Evolutionary conservation across 1,284 basidiomycete genomes (phyloP).

Genomic region (Laetiporus sulphureus): DNA sequence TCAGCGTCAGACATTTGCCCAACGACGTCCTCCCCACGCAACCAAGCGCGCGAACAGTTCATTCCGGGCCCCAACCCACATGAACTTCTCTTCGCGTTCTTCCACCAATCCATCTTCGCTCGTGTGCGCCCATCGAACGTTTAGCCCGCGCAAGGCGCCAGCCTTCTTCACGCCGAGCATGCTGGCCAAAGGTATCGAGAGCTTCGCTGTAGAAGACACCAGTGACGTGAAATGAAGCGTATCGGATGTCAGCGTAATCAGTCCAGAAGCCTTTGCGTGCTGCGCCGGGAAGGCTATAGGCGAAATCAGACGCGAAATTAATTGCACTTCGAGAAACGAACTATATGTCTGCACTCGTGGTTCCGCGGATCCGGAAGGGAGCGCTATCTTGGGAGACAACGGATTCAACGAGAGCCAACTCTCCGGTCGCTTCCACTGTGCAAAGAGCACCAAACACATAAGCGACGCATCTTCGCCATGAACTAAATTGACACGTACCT

Average conservation of each 20-base stretch:
- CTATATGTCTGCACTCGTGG: conserved; percentile 31
- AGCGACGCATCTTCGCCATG: not conserved
- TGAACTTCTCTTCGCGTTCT: conserved; percentile 46
- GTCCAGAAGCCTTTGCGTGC: conserved; percentile 44
- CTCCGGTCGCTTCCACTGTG: conserved; percentile 21
- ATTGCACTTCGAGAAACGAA: no score
- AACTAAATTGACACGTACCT: conserved; percentile 21
- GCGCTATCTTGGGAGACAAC: conserved; percentile 12
- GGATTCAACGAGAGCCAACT: conserved; percentile 19
- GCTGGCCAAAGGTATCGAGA: conserved; percentile 38
- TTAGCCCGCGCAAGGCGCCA: conserved; percentile 45
- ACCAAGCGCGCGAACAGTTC: conserved; percentile 63
- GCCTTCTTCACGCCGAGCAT: conserved; percentile 54
- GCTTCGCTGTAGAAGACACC: conserved; percentile 36
- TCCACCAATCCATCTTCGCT: conserved; percentile 19
- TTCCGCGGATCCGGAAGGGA: conserved; percentile 10
- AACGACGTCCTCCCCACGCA: conserved; percentile 36
- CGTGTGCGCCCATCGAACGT: conserved; percentile 37
- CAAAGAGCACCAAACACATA: not conserved
- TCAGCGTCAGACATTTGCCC: conserved; percentile 26
- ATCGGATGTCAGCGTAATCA: conserved; percentile 48
- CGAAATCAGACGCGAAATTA: no score
- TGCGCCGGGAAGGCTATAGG: conserved; percentile 61
- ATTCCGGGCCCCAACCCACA: conserved; percentile 54
- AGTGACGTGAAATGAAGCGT: conserved; percentile 50